Conservation (phyloP, 2,329 filamentous ascomycete genomes). For the Neodidymelliopsis sp. region DNA sequence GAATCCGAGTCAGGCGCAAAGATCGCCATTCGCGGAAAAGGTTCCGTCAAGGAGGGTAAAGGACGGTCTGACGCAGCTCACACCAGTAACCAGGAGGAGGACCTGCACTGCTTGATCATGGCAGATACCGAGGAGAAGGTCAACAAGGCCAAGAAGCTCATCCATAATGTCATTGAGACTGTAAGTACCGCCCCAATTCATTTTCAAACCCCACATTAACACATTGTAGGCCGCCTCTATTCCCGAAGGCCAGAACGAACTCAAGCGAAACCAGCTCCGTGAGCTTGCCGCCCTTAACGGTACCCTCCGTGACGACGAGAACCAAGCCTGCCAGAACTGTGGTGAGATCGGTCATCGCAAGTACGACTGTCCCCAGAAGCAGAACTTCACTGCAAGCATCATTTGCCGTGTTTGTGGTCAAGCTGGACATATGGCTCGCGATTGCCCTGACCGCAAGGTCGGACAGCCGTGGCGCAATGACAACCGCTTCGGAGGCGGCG, state of each 20-base stretch:
- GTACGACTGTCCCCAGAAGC: constrained; percentile 96
- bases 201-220: constrained; percentile 40
- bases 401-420: constrained; percentile 99
- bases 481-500: constrained; percentile 54
- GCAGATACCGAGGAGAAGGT: constrained; percentile 99
- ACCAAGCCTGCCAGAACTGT: constrained; percentile 98
- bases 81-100: constrained; percentile 99
- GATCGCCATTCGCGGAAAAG: constrained; percentile 99
- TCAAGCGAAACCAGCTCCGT: constrained; percentile 97
- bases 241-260: constrained; percentile 96
- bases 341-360: constrained; percentile 99
- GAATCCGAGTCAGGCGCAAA: constrained; percentile 96
- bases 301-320: constrained; percentile 98
- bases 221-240: constrained; percentile 86
- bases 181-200: constrained; percentile 64
- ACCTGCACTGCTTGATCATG: constrained; percentile 99
- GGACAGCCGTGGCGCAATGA: constrained; percentile 93
- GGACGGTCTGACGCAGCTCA: constrained; percentile 98
- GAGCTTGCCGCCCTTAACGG: constrained; percentile 98
- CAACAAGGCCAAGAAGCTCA: constrained; percentile 97
- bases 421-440: constrained; percentile 96
- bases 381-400: constrained; percentile 99
- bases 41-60: constrained; percentile 99
- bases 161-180: constrained; percentile 98
- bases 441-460: constrained; percentile 93